These are phyloP conservation scores for Wickerhamomyces tratensis DNA, from an alignment of 805 yeast genomes.

Conservation along the genomic window DNA sequence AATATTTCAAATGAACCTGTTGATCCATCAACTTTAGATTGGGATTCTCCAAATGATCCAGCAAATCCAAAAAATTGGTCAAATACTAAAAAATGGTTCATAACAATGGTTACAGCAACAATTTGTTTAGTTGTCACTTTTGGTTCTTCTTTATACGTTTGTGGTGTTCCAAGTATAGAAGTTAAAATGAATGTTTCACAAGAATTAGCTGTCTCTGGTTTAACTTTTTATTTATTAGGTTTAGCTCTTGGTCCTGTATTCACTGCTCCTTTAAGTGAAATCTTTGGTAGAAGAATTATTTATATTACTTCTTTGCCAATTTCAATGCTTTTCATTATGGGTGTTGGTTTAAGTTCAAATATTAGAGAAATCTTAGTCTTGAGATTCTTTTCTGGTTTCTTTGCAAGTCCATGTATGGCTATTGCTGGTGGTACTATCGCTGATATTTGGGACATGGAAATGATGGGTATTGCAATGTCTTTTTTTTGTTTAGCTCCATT, in stretches of 20 bases:
- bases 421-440: constrained; percentile 79
- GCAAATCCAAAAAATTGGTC: constrained; percentile 69
- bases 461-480: constrained; percentile 66
- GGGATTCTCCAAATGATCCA: constrained; percentile 56
- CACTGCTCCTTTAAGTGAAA: constrained; percentile 66
- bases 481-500: constrained; percentile 74
- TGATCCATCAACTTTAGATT: constrained; percentile 34
- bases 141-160: constrained; percentile 66
- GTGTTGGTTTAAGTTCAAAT: constrained; percentile 56
- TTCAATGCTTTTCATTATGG: constrained; percentile 66
- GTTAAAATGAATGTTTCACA: constrained; percentile 40
- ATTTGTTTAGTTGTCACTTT: constrained; percentile 62
- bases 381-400: constrained; percentile 65
- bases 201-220: constrained; percentile 56
- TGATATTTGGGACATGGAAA: constrained; percentile 63
- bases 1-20: constrained; percentile 20
- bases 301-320: constrained; percentile 51
- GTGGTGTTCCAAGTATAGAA: constrained; percentile 49
- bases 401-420: constrained; percentile 77
- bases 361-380: constrained; percentile 55
- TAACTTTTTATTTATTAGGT: constrained; percentile 64
- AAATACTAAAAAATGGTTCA: constrained; percentile 47
- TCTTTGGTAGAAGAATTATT: constrained; percentile 56
- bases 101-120: constrained; percentile 55
- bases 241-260: constrained; percentile 61